Conservation (phyloP, 1,284 basidiomycete genomes). For the Agroathelia rolfsii region DNA sequence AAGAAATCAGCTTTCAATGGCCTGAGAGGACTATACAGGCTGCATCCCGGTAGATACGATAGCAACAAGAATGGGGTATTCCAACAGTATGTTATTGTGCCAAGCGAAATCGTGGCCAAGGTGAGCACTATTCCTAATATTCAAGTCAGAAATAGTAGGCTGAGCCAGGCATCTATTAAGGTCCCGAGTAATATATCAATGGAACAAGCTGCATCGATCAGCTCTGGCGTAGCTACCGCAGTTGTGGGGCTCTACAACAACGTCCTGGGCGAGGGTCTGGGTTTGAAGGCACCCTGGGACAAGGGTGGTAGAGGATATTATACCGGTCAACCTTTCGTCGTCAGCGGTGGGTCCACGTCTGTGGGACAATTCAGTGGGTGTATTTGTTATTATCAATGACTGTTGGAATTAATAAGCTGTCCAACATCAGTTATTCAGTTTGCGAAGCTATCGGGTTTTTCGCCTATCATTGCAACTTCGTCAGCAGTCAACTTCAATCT, state of each 20-base stretch:
- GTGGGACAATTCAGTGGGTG: constrained; percentile 27
- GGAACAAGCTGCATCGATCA: constrained; percentile 17
- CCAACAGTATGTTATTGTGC: constrained; percentile 1
- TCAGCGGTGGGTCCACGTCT: constrained; percentile 28
- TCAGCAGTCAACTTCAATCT: constrained; percentile 21
- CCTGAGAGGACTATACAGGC: constrained; percentile 10
- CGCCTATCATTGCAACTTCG: constrained; percentile 25
- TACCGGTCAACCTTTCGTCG: constrained; percentile 21
- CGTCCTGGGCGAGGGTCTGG: background rate
- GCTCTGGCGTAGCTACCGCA: constrained; percentile 10
- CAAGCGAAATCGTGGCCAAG: background rate
- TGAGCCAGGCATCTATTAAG: too few species aligned
- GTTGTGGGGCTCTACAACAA: constrained; percentile 12
- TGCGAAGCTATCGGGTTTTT: constrained; percentile 23
- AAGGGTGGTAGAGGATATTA: constrained; percentile 14
- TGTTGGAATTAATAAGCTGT: too few species aligned
- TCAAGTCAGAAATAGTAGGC: too few species aligned
- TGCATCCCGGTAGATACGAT: background rate
- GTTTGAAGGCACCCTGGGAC: constrained; percentile 3
- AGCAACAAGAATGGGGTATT: too few species aligned
- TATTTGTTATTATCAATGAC: too few species aligned
- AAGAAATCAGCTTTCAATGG: constrained; percentile 15
- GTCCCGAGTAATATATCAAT: background rate
- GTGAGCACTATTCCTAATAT: constrained; percentile 1
- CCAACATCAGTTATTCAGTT: constrained; percentile 21